Base-by-base conservation (phyloP, 495 filamentous ascomycete genomes). In the Bryoglossum gracile region DNA sequence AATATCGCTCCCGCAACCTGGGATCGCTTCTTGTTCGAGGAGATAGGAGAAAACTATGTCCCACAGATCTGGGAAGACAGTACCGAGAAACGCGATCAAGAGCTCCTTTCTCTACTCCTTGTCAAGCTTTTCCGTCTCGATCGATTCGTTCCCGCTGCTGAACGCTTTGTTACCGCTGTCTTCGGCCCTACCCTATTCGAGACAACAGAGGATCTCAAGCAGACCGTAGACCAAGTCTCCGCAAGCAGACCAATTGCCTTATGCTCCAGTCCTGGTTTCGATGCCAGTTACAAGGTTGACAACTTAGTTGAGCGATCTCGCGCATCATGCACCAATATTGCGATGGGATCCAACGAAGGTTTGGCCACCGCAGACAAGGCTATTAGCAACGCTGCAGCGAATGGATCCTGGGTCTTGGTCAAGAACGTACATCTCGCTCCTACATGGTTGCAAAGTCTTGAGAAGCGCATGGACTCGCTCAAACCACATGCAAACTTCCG, bases 391-490 rank as follows among this genome's bases (percentile, higher is more conserved):
- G 92, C 92, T 13, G 91, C 94, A 5, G 86, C 90, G 43, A 84
- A 84, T 3, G 92, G 92, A 49, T 89, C 82, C 25, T 99, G 92
- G 92, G 94, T 99, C 16, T 74, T 97, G 4, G 79, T 99, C 72
- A 99, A 99, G 80, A 99, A 99, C 72, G 92, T 99, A 25, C 92
- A 99, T 65, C 77, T 99, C 48, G 89, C 91, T 23, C 89, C 90
- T 2, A 83, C 83, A 24, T 99, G 94, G 94, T 73, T 99, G 17
- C 92, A 97, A 62, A 92, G 87, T 55, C 75, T 99, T 8, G 92
- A 97, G 71, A 99, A 99, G 74, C 78, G 89, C 45, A 83, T 99
- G 67, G 87, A 94, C 57, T 86, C 89, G 10, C 82, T 99, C 57
- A 95, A 95, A 60, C 94, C 92, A 30, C 87, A 96, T 69, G 77